Evolutionary conservation across 768 basidiomycete species (phyloP), one percentile per base, ranked within the genome.

Genomic region (Leucogyrophana mollusca): DNA sequence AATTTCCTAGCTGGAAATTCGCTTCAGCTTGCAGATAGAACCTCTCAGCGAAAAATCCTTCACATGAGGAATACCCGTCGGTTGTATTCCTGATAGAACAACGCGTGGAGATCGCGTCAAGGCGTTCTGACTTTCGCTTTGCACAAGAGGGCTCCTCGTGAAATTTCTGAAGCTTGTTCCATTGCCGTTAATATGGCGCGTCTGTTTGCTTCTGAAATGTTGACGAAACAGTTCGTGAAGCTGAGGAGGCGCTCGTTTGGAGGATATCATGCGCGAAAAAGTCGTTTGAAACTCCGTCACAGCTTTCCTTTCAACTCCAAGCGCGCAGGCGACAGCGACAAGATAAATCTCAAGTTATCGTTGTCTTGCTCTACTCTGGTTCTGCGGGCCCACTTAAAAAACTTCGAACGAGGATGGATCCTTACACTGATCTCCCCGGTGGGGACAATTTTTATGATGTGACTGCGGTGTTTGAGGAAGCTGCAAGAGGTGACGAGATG

Each of bases 41-140:
- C 13, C 6, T 30, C 13, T 30, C 13, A 30, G 27, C 27, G 13
- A 13, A 24, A 18, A 25, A 22, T 13, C 18, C 4, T 79, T 55
- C 64, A 94, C 93, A 69, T 95, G 93, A 38, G 91, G 90, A 3
- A 87, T 80, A 0, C 93, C 90, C 2, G 94, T 94, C 0, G 94
- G 94, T 60, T 95, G 94, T 23, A 97, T 95, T 3, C 93, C 94
- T 10, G 90, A 92, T 62, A 97, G 87, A 30, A 94, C 71, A 39
- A 83, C 73, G 11, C 79, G 64, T 16, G 35, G 50, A 7, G 53
- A 40, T 4, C 40, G 27, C 13, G 40, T 24, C 43, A 49, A 50
- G 33, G 24, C 39, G n/a, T 50, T 34, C 47, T 52, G 34, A 36
- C 48, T 32, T 30, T 30, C 7, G 27, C 27, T 30, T 30, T 13